Evolutionary conservation across 805 yeast genomes (phyloP).

Genomic region (Cyberlindnera mississippiensis): DNA sequence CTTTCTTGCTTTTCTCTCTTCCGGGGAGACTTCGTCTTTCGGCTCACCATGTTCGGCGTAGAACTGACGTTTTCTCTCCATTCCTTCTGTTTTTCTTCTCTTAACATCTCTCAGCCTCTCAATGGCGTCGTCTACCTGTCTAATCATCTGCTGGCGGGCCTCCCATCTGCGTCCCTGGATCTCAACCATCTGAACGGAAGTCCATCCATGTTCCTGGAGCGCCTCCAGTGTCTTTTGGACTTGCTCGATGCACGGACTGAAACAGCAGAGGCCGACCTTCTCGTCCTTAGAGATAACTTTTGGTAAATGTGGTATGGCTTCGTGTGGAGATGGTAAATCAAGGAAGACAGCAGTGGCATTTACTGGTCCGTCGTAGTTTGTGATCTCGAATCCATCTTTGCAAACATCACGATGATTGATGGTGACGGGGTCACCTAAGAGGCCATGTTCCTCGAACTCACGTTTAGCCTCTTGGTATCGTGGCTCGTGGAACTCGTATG

Average conservation of each 20-base stretch:
- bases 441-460: constrained; percentile 74
- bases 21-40: constrained; percentile 21
- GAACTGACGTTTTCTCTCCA: constrained; percentile 46
- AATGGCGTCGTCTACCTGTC: constrained; percentile 75
- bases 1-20: constrained; percentile 26
- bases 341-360: constrained; percentile 75
- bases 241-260: constrained; percentile 97
- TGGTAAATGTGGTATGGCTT: constrained; percentile 73
- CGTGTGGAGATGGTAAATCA: constrained; percentile 97
- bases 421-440: constrained; percentile 45
- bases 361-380: constrained; percentile 33
- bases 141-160: constrained; percentile 83
- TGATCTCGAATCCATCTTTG: constrained; percentile 69
- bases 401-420: constrained; percentile 94
- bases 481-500: constrained; percentile 89
- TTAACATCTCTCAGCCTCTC: constrained; percentile 78
- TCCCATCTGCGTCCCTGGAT: constrained; percentile 83
- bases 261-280: constrained; percentile 80
- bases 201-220: constrained; percentile 75
- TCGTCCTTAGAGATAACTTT: constrained; percentile 50
- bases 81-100: constrained; percentile 61
- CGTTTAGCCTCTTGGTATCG: constrained; percentile 72
- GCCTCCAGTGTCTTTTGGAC: constrained; percentile 83
- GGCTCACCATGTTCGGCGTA: constrained; percentile 24
- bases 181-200: constrained; percentile 86